These are phyloP conservation scores for Aspergillaceae sp. DNA, from an alignment of 2,329 filamentous ascomycete genomes.

Conservation along the genomic window DNA sequence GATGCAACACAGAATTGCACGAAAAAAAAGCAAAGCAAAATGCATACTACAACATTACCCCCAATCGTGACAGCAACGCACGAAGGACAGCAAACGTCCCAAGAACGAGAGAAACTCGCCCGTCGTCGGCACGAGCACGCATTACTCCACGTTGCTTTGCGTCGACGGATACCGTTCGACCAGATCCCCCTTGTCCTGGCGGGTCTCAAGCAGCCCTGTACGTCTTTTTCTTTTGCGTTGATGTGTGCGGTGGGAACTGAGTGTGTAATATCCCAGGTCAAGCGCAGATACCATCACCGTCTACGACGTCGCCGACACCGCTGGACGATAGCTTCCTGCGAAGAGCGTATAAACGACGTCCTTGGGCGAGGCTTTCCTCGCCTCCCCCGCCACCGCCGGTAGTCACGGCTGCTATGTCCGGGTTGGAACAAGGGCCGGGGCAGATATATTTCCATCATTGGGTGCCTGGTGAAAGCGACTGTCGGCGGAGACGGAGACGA, in stretches of 20 bases:
- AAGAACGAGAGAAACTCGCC: conserved; percentile 5
- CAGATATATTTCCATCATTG: conserved; percentile 2
- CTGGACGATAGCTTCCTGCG: not conserved
- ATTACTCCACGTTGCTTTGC: conserved; percentile 3
- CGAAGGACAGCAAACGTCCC: conserved; percentile 4
- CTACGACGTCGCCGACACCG: not conserved
- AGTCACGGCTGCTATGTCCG: not conserved
- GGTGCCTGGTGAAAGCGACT: not conserved
- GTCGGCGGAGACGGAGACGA: not conserved
- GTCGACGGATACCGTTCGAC: not conserved
- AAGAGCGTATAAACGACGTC: not conserved
- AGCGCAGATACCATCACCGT: not conserved
- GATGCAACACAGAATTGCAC: too few species aligned
- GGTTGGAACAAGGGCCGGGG: not conserved
- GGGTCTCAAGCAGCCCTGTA: not conserved
- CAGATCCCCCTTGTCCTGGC: not conserved
- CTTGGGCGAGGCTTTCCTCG: not conserved
- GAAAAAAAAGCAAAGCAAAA: too few species aligned
- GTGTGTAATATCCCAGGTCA: too few species aligned
- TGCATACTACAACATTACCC: too few species aligned
- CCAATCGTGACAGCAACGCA: not conserved
- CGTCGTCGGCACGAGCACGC: conserved; percentile 6
- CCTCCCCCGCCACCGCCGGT: too few species aligned
- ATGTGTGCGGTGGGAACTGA: not conserved
- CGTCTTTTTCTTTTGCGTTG: not conserved